Percentiles rank a stretch among this genome's conserved stretches.
phyloP scores from a whole-genome alignment of 306 rosid genomes.

The Cucurbita pepo region DNA sequence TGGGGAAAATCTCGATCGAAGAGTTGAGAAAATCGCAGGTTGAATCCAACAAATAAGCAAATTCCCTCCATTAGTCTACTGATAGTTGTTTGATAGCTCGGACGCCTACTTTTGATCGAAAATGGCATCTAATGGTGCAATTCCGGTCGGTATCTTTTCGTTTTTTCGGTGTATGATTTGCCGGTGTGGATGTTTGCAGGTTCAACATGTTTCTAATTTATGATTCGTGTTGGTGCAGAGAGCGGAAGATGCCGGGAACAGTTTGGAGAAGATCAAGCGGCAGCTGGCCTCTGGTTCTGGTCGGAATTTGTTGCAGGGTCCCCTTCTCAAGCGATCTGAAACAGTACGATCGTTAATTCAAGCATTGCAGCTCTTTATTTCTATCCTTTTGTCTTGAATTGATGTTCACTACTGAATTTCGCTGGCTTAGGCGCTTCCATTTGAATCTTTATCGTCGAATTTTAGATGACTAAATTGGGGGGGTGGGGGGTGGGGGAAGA shows the following conservation, averaged over 20 bases:
- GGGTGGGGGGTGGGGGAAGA: no score
- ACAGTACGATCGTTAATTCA: conserved; percentile 34
- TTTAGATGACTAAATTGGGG: not conserved
- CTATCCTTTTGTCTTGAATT: not conserved
- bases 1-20: not conserved
- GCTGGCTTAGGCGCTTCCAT: not conserved
- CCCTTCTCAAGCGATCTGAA: conserved; percentile 98
- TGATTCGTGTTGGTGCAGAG: conserved; percentile 31
- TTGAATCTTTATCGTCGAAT: not conserved
- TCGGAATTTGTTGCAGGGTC: conserved; percentile 77
- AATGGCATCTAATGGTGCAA: conserved; percentile 67
- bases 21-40: not conserved
- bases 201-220: not conserved
- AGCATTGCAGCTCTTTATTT: not conserved
- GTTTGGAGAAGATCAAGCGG: conserved; percentile 97
- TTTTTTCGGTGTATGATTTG: not conserved
- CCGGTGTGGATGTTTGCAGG: not conserved
- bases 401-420: not conserved
- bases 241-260: conserved; percentile 53
- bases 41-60: not conserved
- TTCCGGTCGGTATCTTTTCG: conserved; percentile 33
- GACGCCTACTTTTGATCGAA: conserved; percentile 11
- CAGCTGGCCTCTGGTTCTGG: conserved; percentile 90
- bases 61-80: not conserved
- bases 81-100: not conserved